Evolutionary conservation across 2,329 filamentous ascomycete species (phyloP), one percentile per base, ranked within the genome.

Genomic region (Phaeosphaeriaceae sp.): DNA sequence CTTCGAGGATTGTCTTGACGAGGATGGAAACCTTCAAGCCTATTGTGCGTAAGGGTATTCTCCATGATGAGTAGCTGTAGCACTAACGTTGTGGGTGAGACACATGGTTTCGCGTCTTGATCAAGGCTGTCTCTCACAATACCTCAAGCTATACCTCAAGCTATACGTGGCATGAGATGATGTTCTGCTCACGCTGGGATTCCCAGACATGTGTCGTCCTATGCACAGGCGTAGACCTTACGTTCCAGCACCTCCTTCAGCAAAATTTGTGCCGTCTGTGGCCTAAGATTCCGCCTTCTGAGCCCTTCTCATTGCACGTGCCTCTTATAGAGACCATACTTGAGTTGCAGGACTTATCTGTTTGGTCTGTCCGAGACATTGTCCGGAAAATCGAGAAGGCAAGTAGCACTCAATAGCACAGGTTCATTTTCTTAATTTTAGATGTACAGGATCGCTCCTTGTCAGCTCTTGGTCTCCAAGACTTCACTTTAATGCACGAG

Each of bases 151-250:
- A 42, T 11, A 3, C 31, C 11, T 36, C 13, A 13, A 36, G 31
- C 31, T 68, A 68, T 33, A 54, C 33, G 0, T 68, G 63, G 63
- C 54, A 63, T 22, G 61, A 68, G 51, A 61, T 68, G 61, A 68
- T 63, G 13, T 65, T 68, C 31, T 36, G 31, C 13, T 59, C 51
- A 1, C 56, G 50, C 17, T 68, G 63, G 63, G 33, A 25, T 11
- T 10, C 48, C 2, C 11, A 48, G 1, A 10, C 33, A 22, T 59
- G 53, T 21, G 31, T 25, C 1, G 40, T 65, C 10, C 47, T 66
- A 1, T 66, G 65, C 45, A 61, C 61, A 24, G 63, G 58, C 15
- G 56, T 54, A 22, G 11, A 31, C 33, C 6, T 15, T 2, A 15
- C 40, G 15, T 66, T 68, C 27, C 41, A 48, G 19, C 15, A 3